Base-by-base conservation (phyloP, 2,329 filamentous ascomycete species). In the Shiraia sp. region DNA sequence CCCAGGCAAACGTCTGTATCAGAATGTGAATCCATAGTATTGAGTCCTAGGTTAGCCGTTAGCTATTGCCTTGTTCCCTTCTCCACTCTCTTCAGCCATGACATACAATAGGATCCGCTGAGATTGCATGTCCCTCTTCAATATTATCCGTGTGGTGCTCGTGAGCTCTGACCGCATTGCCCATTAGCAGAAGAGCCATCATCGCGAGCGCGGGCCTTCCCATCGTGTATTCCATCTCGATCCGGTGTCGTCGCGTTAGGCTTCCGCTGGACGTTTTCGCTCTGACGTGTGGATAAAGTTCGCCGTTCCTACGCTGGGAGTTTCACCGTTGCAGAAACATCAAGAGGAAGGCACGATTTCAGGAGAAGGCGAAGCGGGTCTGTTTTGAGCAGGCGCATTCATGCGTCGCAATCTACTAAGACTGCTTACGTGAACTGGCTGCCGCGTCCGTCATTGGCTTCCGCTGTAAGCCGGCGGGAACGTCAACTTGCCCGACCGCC, bases 1-100 rank as follows among this genome's bases (percentile, higher is more conserved):
- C 93, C 76, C 95, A 97, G 43, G 90, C 83, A 44, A 93, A 64
- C 68, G 85, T 86, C 78, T 96, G 91, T 32, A 95, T 71, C 46
- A 96, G 79, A 62, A 99, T 97, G 72, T 99, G 93, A 56, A 86
- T 79, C 93, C 93, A 99, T 81, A 99, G 72, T 60, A 84, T 89
- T 29, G 85, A 79, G 69, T 97, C 93, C 76, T 81, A 55, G 32
- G 8, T 22, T 22, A 22, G 19, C 19, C 19, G 8, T 22, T 22
- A 22, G 19, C 19, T 8, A 22, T 8, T 8, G 4, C 4, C 4
- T 22, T 22, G 8, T 61, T 43, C 61, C 53, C 36, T 40, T 38
- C 19, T 40, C 14, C 24, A 38, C 10, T 10, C 16, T 1, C 4
- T 35, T 28, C 19, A 1, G 10, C 10, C 24, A 17, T 34, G n/a